These are phyloP conservation scores for Earliella scabrosa DNA, from an alignment of 1,284 basidiomycete genomes.

Conservation along the genomic window DNA sequence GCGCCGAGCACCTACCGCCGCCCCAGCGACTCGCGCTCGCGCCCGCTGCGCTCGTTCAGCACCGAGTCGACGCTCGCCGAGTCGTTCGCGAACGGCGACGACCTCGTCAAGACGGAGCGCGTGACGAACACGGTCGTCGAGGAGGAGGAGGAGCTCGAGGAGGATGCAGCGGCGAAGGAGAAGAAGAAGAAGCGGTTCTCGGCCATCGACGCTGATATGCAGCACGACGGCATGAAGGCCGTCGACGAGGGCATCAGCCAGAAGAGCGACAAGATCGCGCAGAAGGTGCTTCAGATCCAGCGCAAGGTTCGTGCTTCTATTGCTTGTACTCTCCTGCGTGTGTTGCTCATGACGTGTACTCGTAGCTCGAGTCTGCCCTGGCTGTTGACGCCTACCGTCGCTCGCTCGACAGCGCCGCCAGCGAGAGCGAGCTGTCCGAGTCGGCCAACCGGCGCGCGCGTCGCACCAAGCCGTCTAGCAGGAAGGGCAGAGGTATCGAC, in stretches of 20 bases:
- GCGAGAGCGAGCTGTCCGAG: slow-evolving; percentile 52
- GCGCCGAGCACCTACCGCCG: slow-evolving; percentile 55
- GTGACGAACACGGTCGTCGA: slow-evolving; percentile 58
- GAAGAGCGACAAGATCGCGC: slow-evolving; percentile 81
- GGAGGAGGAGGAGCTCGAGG: slow-evolving; percentile 36
- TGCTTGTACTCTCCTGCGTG: background rate
- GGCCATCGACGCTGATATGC: slow-evolving; percentile 57
- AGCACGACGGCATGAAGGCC: slow-evolving; percentile 78
- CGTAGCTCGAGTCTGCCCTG: slow-evolving; percentile 73
- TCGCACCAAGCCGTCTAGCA: slow-evolving; percentile 22
- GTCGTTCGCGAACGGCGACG: slow-evolving; percentile 43
- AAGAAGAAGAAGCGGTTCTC: slow-evolving; percentile 77
- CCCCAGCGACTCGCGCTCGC: slow-evolving; percentile 52
- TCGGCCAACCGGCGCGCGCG: slow-evolving; percentile 23
- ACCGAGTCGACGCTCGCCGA: slow-evolving; percentile 80
- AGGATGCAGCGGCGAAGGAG: slow-evolving; percentile 42
- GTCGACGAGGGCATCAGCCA: slow-evolving; percentile 83
- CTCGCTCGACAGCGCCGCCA: slow-evolving; percentile 42
- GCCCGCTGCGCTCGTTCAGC: slow-evolving; percentile 61
- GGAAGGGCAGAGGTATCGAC: slow-evolving; percentile 21
- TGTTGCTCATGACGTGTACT: slow-evolving; percentile 11
- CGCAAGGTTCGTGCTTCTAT: slow-evolving; percentile 60
- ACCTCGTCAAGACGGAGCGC: slow-evolving; percentile 42
- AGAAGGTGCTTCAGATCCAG: slow-evolving; percentile 83
- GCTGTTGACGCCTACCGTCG: slow-evolving; percentile 56